These are phyloP conservation scores for Phytophthora lateralis DNA, from an alignment of 352 stramenopile genomes.

Conservation along the genomic window DNA sequence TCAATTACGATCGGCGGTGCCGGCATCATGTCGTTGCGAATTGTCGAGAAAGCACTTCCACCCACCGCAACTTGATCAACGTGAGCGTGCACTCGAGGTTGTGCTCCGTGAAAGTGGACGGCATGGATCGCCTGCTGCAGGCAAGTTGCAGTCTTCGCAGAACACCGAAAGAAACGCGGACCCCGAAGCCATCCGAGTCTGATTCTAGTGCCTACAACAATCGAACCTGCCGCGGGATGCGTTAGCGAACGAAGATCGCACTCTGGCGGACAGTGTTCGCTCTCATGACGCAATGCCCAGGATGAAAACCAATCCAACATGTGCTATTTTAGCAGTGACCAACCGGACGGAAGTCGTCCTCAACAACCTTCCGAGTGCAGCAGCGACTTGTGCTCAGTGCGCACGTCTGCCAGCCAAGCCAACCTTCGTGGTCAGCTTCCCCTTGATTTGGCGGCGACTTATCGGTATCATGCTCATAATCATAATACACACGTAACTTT, in stretches of 20 bases:
- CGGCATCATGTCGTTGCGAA: neutral
- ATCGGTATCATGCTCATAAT: neutral
- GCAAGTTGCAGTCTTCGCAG: neutral
- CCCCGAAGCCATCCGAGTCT: neutral
- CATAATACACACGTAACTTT: neutral
- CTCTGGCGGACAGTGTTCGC: too few species aligned
- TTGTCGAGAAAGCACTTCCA: neutral
- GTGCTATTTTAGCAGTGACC: too few species aligned
- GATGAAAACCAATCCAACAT: too few species aligned
- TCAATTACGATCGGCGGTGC: neutral
- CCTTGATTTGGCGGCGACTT: neutral
- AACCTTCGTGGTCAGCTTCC: too few species aligned
- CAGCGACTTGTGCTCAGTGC: too few species aligned
- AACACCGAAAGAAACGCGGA: neutral
- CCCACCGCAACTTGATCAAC: neutral
- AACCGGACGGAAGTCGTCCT: neutral
- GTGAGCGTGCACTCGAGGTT: neutral
- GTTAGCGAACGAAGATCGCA: neutral
- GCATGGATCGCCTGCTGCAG: neutral
- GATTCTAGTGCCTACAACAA: constrained; percentile 8
- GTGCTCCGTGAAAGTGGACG: neutral
- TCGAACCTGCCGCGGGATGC: constrained; percentile 5
- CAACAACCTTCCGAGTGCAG: neutral
- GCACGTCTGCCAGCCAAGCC: too few species aligned
- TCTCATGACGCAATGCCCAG: too few species aligned